A percentile compares a stretch with the other conserved stretches of the same genome.
These are phyloP conservation scores for Anisodus acutangulus DNA, from an alignment of 257 asterid genomes.

Conservation along the genomic window DNA sequence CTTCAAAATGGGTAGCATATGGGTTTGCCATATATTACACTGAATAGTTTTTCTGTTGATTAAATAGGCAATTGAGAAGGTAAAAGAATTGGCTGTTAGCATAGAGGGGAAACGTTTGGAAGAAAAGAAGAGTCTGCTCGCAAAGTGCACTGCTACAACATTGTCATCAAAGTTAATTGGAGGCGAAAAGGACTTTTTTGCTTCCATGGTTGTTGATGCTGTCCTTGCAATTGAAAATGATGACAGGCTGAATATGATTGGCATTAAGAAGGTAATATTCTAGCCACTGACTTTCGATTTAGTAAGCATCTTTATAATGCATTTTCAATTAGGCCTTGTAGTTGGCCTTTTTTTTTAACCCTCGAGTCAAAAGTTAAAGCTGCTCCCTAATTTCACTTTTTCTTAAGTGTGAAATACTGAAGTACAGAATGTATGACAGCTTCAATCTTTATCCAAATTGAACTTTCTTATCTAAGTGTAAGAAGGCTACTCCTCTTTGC, in stretches of 20 bases:
- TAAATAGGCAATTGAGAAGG: slow-evolving; percentile 71
- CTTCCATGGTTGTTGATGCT: slow-evolving; percentile 94
- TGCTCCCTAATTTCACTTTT: too few species aligned
- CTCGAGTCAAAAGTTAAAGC: too few species aligned
- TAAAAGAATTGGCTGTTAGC: slow-evolving; percentile 79
- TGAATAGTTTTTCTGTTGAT: slow-evolving; percentile 24
- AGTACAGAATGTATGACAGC: too few species aligned
- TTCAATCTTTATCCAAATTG: too few species aligned
- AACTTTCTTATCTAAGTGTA: too few species aligned
- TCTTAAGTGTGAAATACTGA: too few species aligned
- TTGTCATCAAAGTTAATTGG: slow-evolving; percentile 97
- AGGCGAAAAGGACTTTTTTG: slow-evolving; percentile 97
- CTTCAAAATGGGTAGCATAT: too few species aligned
- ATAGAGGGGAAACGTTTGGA: slow-evolving; percentile 92
- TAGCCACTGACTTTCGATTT: too few species aligned
- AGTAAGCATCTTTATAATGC: too few species aligned
- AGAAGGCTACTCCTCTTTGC: too few species aligned
- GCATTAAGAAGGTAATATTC: slow-evolving; percentile 77
- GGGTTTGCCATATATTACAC: not conserved
- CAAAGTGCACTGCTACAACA: slow-evolving; percentile 97
- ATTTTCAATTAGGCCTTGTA: too few species aligned
- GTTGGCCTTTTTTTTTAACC: too few species aligned
- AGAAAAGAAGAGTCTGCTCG: slow-evolving; percentile 86
- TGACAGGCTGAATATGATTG: slow-evolving; percentile 94
- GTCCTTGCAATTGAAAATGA: slow-evolving; percentile 88